phyloP scores from a whole-genome alignment of 257 asterid species.

The Nyctanthes arbortristis region DNA sequence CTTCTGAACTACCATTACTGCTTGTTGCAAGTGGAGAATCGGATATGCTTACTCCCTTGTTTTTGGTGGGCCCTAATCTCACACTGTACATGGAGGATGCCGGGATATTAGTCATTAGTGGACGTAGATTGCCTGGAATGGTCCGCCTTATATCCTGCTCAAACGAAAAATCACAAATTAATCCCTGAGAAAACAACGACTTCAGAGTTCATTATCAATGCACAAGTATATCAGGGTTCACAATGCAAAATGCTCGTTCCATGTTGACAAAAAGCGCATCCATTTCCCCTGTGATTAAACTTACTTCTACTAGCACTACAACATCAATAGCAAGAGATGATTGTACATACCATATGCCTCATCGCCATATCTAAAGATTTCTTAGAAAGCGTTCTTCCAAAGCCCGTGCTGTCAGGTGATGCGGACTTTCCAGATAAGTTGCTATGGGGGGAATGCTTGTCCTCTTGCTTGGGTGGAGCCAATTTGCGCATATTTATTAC shows the following conservation, averaged over 20 bases:
- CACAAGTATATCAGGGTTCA: neutral
- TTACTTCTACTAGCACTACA: neutral
- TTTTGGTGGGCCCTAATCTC: conserved; percentile 70
- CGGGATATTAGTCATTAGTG: conserved; percentile 81
- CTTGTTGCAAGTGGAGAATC: conserved; percentile 96
- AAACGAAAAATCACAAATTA: conserved; percentile 1
- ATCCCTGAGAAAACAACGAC: neutral
- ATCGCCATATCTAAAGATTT: conserved; percentile 99
- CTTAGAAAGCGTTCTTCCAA: conserved; percentile 94
- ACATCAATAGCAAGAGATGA: conserved; percentile 5
- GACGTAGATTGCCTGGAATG: conserved; percentile 77
- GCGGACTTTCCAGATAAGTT: conserved; percentile 85
- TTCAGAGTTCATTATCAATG: neutral
- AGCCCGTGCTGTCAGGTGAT: conserved; percentile 90
- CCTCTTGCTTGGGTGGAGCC: conserved; percentile 87
- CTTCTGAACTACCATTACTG: conserved; percentile 91
- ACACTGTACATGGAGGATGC: conserved; percentile 95
- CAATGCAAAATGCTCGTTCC: neutral
- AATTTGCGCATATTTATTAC: conserved; percentile 93
- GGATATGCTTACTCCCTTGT: conserved; percentile 63
- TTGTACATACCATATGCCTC: conserved; percentile 82
- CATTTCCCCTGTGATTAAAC: neutral
- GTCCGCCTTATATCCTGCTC: conserved; percentile 88
- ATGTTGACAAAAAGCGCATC: neutral
- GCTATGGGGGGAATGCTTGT: conserved; percentile 78